A percentile compares a stretch with the other conserved stretches of the same genome.
phyloP scores from a whole-genome alignment of 768 basidiomycete genomes.

The Galerina sulciceps region DNA sequence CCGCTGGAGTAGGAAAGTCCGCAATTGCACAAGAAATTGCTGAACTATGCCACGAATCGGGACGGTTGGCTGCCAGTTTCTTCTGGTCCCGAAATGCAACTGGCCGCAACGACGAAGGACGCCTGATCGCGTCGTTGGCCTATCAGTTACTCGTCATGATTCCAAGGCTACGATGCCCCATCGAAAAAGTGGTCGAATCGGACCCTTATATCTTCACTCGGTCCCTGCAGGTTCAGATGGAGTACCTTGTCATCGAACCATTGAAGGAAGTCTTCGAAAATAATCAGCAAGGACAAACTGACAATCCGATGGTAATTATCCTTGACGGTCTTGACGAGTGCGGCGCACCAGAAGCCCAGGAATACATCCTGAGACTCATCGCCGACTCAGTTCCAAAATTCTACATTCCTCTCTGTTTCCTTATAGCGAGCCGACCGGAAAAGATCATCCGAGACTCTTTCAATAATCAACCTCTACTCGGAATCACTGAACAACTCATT shows the following conservation, averaged over 20 bases:
- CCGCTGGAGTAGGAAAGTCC: constrained; percentile 21
- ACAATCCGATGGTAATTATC: constrained; percentile 4
- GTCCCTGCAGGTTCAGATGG: constrained; percentile 3
- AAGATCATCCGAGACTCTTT: constrained; percentile 1
- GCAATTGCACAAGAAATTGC: constrained; percentile 16
- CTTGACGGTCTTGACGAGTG: constrained; percentile 26
- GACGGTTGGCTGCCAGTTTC: constrained; percentile 9
- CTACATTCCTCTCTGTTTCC: not conserved
- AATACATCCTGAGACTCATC: not conserved
- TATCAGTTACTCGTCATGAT: constrained; percentile 7
- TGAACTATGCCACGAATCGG: not conserved
- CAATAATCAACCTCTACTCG: not conserved
- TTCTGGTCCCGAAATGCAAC: constrained; percentile 9
- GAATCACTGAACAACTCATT: not conserved
- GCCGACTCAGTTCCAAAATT: too few species aligned
- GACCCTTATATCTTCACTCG: constrained; percentile 6
- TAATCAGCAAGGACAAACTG: not conserved
- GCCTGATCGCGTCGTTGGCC: constrained; percentile 11
- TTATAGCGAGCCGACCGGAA: constrained; percentile 15
- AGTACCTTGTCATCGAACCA: constrained; percentile 7
- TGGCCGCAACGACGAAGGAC: not conserved
- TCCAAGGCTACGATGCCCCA: not conserved
- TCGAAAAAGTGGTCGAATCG: not conserved
- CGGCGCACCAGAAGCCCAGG: not conserved
- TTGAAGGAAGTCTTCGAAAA: not conserved